Evolutionary conservation across 768 basidiomycete genomes (phyloP), one percentile per base, ranked within the genome.

Genomic region (Ramaria rubella): DNA sequence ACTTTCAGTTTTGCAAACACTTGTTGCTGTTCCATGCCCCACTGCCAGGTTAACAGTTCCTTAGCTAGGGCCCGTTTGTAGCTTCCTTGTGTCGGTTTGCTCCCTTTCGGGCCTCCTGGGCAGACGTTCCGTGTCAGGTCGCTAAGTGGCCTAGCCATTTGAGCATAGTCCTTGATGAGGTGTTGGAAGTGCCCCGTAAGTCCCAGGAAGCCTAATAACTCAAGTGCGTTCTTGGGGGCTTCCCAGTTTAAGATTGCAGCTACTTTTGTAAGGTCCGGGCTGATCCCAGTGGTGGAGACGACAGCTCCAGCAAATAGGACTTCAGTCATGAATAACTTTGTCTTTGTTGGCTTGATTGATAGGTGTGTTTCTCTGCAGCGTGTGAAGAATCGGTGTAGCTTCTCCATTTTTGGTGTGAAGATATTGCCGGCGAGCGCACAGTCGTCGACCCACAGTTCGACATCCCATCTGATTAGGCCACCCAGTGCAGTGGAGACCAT

Each of bases 131-230:
- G 7, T 0, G 67, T 27, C 0, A 78, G 58, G 55, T 75, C 68
- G 1, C 60, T 59, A 5, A 77, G 58, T 0, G 71, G 73, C 5
- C 58, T 55, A 30, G 65, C 73, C 0, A 72, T 53, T 2, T 50
- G 52, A 0, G 73, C 62, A 33, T 76, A 78, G 15, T 62, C 64
- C 40, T 65, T 56, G 43, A 76, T 69, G 1, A 74, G 55, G 15
- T 63, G 49, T 0, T 71, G 60, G 60, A 73, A 77, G 57, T 68
- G 70, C 1, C 68, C 63, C 3, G 68, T 70, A 7, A 74, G 59
- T 0, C 74, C 71, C 5, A 73, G 40, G 58, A 77, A 77, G 5
- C 63, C 63, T 2, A 58, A 53, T 6, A 77, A 59, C 12, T 72
- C 59, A 0, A 60, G 61, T 1, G 65, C 63, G 27, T 69, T 60